These are phyloP conservation scores for Coniella lustricola DNA, from an alignment of 2,329 filamentous ascomycete genomes.

Conservation along the genomic window DNA sequence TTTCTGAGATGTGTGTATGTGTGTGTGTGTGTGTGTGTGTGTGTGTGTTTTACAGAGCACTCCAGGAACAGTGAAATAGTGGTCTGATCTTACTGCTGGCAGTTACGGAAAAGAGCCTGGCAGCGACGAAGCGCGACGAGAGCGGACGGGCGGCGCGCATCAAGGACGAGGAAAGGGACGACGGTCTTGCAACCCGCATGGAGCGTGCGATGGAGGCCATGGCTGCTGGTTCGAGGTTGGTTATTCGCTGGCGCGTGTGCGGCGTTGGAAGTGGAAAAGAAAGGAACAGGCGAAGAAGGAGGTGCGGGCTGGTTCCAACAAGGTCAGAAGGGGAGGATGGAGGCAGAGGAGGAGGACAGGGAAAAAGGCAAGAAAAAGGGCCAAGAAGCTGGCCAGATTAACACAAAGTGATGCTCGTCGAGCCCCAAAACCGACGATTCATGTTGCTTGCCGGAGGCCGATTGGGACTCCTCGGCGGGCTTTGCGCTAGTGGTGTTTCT, in stretches of 20 bases:
- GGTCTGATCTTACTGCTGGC: slow-evolving; percentile 31
- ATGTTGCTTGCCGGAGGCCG: slow-evolving; percentile 7
- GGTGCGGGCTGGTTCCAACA: too few species aligned
- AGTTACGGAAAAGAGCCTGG: slow-evolving; percentile 41
- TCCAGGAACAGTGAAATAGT: slow-evolving; percentile 20
- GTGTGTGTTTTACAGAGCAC: slow-evolving; percentile 1
- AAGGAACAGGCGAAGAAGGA: background rate
- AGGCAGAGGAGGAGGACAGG: background rate
- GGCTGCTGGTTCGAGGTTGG: slow-evolving; percentile 20
- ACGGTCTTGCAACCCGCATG: slow-evolving; percentile 43
- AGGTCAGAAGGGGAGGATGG: background rate
- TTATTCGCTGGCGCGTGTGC: background rate
- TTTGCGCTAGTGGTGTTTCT: slow-evolving; percentile 8
- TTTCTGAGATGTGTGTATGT: background rate
- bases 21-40: background rate
- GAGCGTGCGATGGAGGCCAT: slow-evolving; percentile 58
- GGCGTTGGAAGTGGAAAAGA: background rate
- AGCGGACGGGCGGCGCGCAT: slow-evolving; percentile 26
- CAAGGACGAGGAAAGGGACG: slow-evolving; percentile 33
- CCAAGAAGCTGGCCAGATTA: background rate
- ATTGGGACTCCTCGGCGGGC: background rate
- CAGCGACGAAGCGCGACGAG: slow-evolving; percentile 29
- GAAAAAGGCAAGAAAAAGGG: slow-evolving; percentile 1
- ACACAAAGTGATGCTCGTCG: slow-evolving; percentile 7
- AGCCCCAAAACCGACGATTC: slow-evolving; percentile 3